Evolutionary conservation across 768 basidiomycete species (phyloP), one percentile per base, ranked within the genome.

Genomic region (Termitomyces eurrhizus): DNA sequence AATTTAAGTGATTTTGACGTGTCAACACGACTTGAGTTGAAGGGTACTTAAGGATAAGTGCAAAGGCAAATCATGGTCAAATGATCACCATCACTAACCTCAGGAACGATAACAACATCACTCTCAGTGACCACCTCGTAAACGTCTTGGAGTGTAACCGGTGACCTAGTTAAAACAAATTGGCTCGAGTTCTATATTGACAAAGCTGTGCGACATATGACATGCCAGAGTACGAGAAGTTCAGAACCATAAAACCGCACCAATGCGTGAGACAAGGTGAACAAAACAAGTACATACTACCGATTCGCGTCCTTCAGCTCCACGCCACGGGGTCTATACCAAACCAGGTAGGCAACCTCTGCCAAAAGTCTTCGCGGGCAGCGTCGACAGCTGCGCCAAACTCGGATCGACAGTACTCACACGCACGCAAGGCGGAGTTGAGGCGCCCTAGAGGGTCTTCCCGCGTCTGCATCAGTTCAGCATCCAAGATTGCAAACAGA

Each of bases 401-500:
- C 59, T 88, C 88, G 36, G 79, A 64, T 59, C 85, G 77, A 67
- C 89, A 90, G 54, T 71, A 74, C 67, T 89, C 87, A 68, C 89
- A 90, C 7, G 86, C 82, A 7, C 83, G 78, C 64, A 82, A 75
- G n/a, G 78, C 66, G 4, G 78, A 66, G 41, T 73, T 74, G 58
- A 75, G 73, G 57, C 80, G 76, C 13, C 75, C 80, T 6, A 74
- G 70, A 3, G 77, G 70, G 62, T 81, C 80, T 61, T 81, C 80
- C 45, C 82, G 76, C 5, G 81, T 80, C 66, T 87, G 86, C 86
- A 90, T 88, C 48, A 83, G 67, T 62, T 87, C 80, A 52, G 86
- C 81, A 62, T 88, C 85, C 68, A 83, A 75, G 65, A 90, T 88
- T 7, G 87, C 85, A 64, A 86, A 88, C 33, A 91, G 73, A 0